Evolutionary conservation across 768 basidiomycete genomes (phyloP), one percentile per base, ranked within the genome.

Genomic region (Pleurotus salmoneostramineus): DNA sequence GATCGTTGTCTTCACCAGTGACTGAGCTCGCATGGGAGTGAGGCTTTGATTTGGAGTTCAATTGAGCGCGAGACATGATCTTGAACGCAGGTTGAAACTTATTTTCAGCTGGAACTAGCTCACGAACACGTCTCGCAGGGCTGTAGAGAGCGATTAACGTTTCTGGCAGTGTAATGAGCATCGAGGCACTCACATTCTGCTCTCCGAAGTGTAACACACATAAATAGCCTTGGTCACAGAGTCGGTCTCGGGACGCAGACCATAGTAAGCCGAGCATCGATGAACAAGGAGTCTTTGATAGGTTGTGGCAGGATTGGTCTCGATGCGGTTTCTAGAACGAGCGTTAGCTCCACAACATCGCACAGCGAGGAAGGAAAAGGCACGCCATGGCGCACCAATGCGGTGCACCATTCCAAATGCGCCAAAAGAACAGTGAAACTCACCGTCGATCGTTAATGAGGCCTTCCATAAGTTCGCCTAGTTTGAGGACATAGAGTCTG

Each of bases 211-310:
- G 14, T 74, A 69, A 61, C 75, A 63, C 49, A 93, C 82, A 44
- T 66, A 71, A 56, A 93, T 88, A 50, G 69, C 75, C 71, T 91
- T 93, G 62, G 78, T 84, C 40, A 74, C 56, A 14, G 79, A 68
- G 66, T 93, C 91, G 46, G 72, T 81, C 66, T 93, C 92, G 3
- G 87, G 88, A 0, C 73, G 64, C n/a, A 93, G 77, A 66, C 75
- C 86, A 72, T 94, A 91, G 69, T 89, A 93, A 3, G 87, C 81
- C 3, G 89, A 88, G 66, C 92, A 94, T 64, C 92, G 86, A 69
- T 93, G 91, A 17, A 94, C 85, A 46, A 94, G 84, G 67, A 94
- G 77, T 32, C 90, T 85, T 69, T 94, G 92, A 72, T 93, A 94
- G 35, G 91, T 83, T 33, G 88, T 91, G 6, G 83, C 71, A 21